These are phyloP conservation scores for Colletotrichum coccodes DNA, from an alignment of 2,329 filamentous ascomycete species.

Conservation along the genomic window DNA sequence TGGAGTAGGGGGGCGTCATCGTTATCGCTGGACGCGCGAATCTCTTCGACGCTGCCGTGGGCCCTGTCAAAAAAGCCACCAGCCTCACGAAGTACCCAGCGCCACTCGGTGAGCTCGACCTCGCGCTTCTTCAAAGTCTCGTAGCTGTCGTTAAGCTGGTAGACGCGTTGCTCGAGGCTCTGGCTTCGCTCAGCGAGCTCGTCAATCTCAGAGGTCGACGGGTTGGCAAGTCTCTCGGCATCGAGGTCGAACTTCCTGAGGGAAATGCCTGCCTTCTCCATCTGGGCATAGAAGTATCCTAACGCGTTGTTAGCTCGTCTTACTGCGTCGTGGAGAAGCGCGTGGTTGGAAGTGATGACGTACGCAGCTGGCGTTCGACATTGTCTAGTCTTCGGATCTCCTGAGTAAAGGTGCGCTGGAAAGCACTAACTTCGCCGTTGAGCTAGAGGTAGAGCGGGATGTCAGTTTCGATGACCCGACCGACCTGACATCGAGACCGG, in stretches of 20 bases:
- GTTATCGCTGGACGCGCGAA: constrained; percentile 87
- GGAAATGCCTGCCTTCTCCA: constrained; percentile 89
- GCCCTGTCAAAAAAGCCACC: constrained; percentile 97
- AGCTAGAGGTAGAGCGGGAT: constrained; percentile 66
- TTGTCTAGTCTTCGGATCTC: constrained; percentile 98
- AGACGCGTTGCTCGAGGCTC: constrained; percentile 89
- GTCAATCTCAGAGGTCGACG: constrained; percentile 94
- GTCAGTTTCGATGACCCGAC: constrained; percentile 34
- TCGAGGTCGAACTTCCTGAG: constrained; percentile 94
- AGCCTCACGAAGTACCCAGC: constrained; percentile 96
- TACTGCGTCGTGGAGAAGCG: not conserved
- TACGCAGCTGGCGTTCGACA: constrained; percentile 96
- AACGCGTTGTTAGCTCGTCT: constrained; percentile 41
- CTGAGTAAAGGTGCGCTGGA: constrained; percentile 96
- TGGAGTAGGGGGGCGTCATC: constrained; percentile 94
- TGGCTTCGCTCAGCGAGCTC: constrained; percentile 93
- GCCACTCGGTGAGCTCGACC: constrained; percentile 97
- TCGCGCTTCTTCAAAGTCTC: constrained; percentile 98
- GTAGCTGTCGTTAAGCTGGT: constrained; percentile 96
- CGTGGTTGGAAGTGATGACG: constrained; percentile 48
- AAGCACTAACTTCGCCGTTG: constrained; percentile 91
- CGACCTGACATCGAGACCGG: not conserved
- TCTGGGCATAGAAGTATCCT: constrained; percentile 96
- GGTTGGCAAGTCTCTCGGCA: constrained; percentile 84
- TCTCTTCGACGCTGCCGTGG: constrained; percentile 96